Percentiles rank a stretch among this genome's conserved stretches.
phyloP scores from a whole-genome alignment of 306 rosid species.

The Medicago ruthenica region DNA sequence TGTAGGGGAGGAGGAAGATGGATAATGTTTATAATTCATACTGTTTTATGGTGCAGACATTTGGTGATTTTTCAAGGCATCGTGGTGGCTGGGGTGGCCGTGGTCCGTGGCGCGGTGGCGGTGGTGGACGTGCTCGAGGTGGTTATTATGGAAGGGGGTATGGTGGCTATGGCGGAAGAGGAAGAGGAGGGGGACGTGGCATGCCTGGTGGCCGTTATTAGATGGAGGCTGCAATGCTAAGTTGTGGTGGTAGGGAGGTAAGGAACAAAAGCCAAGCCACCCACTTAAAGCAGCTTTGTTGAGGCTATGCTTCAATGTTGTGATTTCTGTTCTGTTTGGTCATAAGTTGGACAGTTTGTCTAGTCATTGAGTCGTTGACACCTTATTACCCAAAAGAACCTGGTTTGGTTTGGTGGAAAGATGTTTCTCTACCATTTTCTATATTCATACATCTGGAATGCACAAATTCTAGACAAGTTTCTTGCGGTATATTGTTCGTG shows the following conservation, averaged over 20 bases:
- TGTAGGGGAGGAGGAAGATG: neutral
- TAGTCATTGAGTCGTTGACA: slow-evolving; percentile 2
- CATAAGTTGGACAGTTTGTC: slow-evolving; percentile 41
- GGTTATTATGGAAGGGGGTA: slow-evolving; percentile 63
- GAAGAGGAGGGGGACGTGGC: slow-evolving; percentile 68
- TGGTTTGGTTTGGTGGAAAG: slow-evolving; percentile 30
- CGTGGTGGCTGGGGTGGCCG: slow-evolving; percentile 63
- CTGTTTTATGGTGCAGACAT: slow-evolving; percentile 54
- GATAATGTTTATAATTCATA: slow-evolving; percentile 8
- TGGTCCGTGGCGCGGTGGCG: slow-evolving; percentile 45
- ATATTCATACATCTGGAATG: slow-evolving; percentile 25
- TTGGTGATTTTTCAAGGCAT: slow-evolving; percentile 55
- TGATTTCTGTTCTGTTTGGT: slow-evolving; percentile 40
- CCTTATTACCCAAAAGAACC: slow-evolving; percentile 32
- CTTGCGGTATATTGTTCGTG: slow-evolving; percentile 42
- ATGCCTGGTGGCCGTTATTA: slow-evolving; percentile 39
- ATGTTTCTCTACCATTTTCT: slow-evolving; percentile 23
- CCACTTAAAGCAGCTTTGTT: slow-evolving; percentile 33
- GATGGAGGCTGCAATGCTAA: slow-evolving; percentile 29
- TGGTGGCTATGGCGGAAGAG: slow-evolving; percentile 62
- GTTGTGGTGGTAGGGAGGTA: slow-evolving; percentile 38
- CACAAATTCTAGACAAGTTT: slow-evolving; percentile 39
- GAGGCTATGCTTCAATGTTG: slow-evolving; percentile 36
- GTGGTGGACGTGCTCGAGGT: slow-evolving; percentile 58
- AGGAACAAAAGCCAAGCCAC: slow-evolving; percentile 37